Percentiles rank a stretch among this genome's conserved stretches.
phyloP scores from a whole-genome alignment of 202 grass and related monocot genomes.

The Eragrostis tef region DNA sequence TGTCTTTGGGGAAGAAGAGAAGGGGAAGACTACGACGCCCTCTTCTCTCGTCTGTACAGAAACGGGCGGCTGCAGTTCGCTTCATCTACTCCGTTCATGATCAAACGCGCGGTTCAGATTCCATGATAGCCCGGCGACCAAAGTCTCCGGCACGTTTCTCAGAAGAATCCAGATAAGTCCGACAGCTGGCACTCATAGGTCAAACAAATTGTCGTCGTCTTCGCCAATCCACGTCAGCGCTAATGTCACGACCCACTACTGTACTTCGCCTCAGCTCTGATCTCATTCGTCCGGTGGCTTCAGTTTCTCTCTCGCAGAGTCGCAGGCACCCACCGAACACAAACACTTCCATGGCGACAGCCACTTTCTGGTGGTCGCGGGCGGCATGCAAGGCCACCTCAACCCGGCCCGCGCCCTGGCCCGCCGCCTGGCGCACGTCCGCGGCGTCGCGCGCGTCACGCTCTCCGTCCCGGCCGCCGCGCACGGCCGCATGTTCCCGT shows the following conservation, averaged over 20 bases:
- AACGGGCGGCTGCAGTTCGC: neutral
- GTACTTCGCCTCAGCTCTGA: no score
- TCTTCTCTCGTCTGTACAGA: neutral
- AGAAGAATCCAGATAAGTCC: neutral
- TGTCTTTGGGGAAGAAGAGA: neutral
- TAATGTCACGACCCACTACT: neutral
- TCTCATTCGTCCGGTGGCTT: no score
- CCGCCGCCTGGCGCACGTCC: slow-evolving; percentile 25
- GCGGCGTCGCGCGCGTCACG: slow-evolving; percentile 38
- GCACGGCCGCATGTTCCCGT: slow-evolving; percentile 51
- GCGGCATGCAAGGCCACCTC: slow-evolving; percentile 35
- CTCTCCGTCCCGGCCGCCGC: slow-evolving; percentile 32
- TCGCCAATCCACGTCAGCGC: neutral
- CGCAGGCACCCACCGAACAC: no score
- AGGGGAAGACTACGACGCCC: neutral
- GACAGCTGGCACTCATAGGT: neutral
- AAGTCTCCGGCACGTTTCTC: neutral
- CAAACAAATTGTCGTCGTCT: neutral
- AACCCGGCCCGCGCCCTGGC: slow-evolving; percentile 33
- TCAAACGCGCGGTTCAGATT: neutral
- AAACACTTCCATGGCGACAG: neutral
- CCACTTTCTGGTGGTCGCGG: slow-evolving; percentile 32
- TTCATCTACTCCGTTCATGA: neutral
- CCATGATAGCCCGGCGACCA: neutral
- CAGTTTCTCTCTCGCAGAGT: no score